A percentile compares a stretch with the other conserved stretches of the same genome.
Evolutionary conservation across 805 yeast species (phyloP).

Genomic region (Saturnispora serradocipensis): DNA sequence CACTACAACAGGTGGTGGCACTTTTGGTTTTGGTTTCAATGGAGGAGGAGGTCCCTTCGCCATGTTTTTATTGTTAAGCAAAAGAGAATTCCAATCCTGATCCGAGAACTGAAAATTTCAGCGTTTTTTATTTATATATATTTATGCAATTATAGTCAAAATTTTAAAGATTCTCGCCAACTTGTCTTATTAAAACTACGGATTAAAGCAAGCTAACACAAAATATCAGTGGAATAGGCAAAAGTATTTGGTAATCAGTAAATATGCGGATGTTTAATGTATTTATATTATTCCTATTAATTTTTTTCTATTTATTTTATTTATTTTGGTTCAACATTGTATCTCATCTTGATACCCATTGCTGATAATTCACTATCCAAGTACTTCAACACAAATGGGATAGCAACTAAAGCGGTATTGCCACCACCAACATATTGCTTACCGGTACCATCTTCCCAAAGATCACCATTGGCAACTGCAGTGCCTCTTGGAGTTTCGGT

Average conservation of each 20-base stretch:
- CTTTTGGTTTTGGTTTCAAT: conserved; percentile 27
- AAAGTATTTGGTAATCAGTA: not conserved
- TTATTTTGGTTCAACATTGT: conserved; percentile 64
- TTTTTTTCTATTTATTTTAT: not conserved
- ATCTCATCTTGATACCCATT: conserved; percentile 92
- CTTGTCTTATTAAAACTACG: not conserved
- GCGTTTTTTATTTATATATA: not conserved
- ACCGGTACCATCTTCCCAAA: conserved; percentile 98
- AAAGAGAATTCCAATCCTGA: not conserved
- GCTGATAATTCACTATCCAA: conserved; percentile 93
- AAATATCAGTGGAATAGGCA: too few relatives aligned
- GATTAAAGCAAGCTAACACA: too few relatives aligned
- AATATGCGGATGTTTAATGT: not conserved
- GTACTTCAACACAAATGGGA: conserved; percentile 93
- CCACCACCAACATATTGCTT: conserved; percentile 85
- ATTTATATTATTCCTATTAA: not conserved
- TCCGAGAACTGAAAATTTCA: not conserved
- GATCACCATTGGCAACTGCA: conserved; percentile 52
- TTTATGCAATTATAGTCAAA: not conserved
- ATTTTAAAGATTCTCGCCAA: not conserved
- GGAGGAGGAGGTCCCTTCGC: conserved; percentile 23
- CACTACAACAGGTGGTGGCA: conserved; percentile 20
- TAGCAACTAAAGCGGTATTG: conserved; percentile 89
- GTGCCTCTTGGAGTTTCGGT: conserved; percentile 43
- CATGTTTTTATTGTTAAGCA: not conserved